These are phyloP conservation scores for Glonium stellatum DNA, from an alignment of 495 filamentous ascomycete genomes.

Conservation along the genomic window DNA sequence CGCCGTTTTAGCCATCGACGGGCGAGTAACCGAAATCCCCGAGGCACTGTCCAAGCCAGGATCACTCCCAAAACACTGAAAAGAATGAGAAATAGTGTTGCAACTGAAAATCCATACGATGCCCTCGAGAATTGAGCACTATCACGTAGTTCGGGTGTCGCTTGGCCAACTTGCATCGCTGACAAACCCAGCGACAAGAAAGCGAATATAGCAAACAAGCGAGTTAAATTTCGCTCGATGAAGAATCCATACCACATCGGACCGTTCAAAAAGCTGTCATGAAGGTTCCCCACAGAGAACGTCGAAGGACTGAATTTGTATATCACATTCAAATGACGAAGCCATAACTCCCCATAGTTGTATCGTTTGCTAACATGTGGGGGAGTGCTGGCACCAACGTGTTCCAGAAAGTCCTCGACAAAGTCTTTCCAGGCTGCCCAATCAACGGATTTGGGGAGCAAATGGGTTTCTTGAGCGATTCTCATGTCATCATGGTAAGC, in stretches of 20 bases:
- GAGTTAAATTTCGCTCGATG: constrained; percentile 14
- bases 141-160: constrained; percentile 6
- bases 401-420: constrained; percentile 2
- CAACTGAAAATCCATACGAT: constrained; percentile 8
- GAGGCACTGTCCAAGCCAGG: too few species aligned
- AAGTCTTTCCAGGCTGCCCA: constrained; percentile 13
- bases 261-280: neutral
- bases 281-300: constrained; percentile 3
- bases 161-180: constrained; percentile 12
- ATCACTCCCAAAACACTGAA: too few species aligned
- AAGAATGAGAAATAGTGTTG: too few species aligned
- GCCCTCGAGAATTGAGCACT: constrained; percentile 4
- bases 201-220: constrained; percentile 9
- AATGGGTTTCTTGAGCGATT: constrained; percentile 7
- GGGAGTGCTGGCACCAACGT: constrained; percentile 4
- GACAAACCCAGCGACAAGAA: constrained; percentile 5
- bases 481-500: constrained; percentile 12
- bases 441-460: constrained; percentile 6
- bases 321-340: constrained; percentile 18
- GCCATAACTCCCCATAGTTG: constrained; percentile 27
- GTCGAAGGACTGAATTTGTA: constrained; percentile 9
- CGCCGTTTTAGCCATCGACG: too few species aligned
- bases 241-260: constrained; percentile 12
- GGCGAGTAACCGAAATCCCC: too few species aligned
- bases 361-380: constrained; percentile 20